Evolutionary conservation across 2,329 filamentous ascomycete species (phyloP), one percentile per base, ranked within the genome.

Genomic region (Calcarisporium arbuscula): DNA sequence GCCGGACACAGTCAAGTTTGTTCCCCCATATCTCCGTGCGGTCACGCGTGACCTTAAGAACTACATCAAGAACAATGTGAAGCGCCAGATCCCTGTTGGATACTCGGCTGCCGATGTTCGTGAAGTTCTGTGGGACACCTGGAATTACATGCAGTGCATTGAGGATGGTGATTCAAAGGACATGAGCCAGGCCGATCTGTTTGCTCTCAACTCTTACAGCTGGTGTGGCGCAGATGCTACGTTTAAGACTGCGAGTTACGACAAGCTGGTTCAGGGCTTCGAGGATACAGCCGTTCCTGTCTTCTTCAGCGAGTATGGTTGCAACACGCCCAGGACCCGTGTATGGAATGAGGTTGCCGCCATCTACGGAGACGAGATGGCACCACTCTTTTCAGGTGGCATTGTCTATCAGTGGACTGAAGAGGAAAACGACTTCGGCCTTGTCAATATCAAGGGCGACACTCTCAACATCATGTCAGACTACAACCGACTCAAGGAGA

Each of bases 101-200:
- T 89, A 89, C 69, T 87, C 82, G 6, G 84, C 84, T 40, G 84
- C 84, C 31, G 84, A 89, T 55, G 85, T 90, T 28, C 80, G 84
- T 40, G 63, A 73, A 2, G 76, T 85, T 28, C 73, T 89, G 17
- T 68, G 80, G 53, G 85, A 89, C 50, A 82, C 75, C 35, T 88
- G 73, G 75, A 77, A 82, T 55, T 89, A 85, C 63, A 69, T 88
- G 62, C 72, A 82, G 54, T 89, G 84, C 62, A 64, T 70, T 28
- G 65, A 69, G 23, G 60, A 70, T 11, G 70, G 64, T 32, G 67
- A 76, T 28, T 51, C 58, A n/a, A 56, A 67, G 34, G 70, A 82
- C 53, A 68, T 73, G 54, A 83, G 80, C 45, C 72, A 74, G 19
- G 77, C 72, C 36, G 85, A 90, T 50, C 67, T 89, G 50, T 88